Percentiles rank a stretch among this genome's conserved stretches.
Evolutionary conservation across 768 basidiomycete species (phyloP).

Genomic region (Podaxis pistillaris): DNA sequence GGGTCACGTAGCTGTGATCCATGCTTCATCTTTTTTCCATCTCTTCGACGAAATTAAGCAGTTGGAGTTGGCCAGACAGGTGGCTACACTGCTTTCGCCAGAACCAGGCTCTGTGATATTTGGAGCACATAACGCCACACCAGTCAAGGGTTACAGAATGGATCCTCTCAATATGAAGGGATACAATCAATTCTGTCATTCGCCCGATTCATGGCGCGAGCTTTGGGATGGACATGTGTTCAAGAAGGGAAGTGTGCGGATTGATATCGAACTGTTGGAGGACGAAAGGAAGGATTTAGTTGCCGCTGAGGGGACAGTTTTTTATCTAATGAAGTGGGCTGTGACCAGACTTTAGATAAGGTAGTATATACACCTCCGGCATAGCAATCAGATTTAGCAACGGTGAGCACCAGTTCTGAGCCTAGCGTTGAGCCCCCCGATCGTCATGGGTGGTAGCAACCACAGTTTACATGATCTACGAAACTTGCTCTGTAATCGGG

Average conservation of each 20-base stretch:
- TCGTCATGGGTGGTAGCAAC: too few species aligned
- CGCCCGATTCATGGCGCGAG: background rate
- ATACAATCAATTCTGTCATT: background rate
- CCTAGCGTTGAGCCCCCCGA: background rate
- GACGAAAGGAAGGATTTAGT: background rate
- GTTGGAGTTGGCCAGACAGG: constrained; percentile 25
- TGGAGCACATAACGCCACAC: background rate
- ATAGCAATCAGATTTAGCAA: background rate
- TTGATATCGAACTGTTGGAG: background rate
- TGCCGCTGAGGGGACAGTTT: background rate
- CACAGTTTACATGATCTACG: too few species aligned
- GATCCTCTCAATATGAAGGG: background rate
- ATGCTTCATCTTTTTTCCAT: constrained; percentile 30
- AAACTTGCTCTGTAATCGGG: too few species aligned
- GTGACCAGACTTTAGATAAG: background rate
- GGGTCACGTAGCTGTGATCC: constrained; percentile 33
- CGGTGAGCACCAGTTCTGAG: background rate
- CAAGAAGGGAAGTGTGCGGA: background rate
- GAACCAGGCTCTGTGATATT: background rate
- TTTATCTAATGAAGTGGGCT: background rate
- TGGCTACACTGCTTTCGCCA: constrained; percentile 18
- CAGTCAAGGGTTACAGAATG: background rate
- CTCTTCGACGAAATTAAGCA: constrained; percentile 33
- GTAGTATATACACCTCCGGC: background rate
- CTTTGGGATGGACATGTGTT: background rate